These are phyloP conservation scores for Neckera pumila DNA, from an alignment of 225 moss, liverwort and hornwort species.

Conservation along the genomic window DNA sequence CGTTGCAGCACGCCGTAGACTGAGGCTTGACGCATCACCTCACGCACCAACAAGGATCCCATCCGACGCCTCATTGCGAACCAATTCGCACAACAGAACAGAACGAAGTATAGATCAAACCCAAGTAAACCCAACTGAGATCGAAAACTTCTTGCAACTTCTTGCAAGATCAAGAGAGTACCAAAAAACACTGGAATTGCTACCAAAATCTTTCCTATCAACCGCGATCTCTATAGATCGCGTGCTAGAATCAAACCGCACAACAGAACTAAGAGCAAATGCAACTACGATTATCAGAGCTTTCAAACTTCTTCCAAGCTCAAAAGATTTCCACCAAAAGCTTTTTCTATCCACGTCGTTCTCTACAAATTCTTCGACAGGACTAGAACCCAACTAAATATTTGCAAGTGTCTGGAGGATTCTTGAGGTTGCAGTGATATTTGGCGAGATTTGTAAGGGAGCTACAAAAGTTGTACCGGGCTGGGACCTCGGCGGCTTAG, in stretches of 20 bases:
- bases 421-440: too few relatives aligned
- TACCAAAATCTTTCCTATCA: not conserved
- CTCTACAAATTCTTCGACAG: too few relatives aligned
- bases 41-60: conserved; percentile 5
- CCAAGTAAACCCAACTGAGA: not conserved
- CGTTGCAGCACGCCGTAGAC: not conserved
- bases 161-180: not conserved
- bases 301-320: not conserved
- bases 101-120: too few relatives aligned
- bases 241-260: not conserved
- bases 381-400: not conserved
- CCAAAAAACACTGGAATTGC: too few relatives aligned
- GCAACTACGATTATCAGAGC: not conserved
- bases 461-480: not conserved
- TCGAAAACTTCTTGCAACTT: not conserved
- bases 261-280: not conserved
- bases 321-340: not conserved
- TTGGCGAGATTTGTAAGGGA: not conserved
- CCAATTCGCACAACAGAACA: not conserved
- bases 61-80: conserved; percentile 21
- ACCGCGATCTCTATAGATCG: not conserved
- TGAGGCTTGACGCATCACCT: conserved; percentile 7
- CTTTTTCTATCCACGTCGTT: not conserved
- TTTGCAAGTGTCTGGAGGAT: too few relatives aligned
- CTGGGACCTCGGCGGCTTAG: not conserved